phyloP scores from a whole-genome alignment of 371 early-diverging fungal genomes.

The Syncephalastrum sp. region DNA sequence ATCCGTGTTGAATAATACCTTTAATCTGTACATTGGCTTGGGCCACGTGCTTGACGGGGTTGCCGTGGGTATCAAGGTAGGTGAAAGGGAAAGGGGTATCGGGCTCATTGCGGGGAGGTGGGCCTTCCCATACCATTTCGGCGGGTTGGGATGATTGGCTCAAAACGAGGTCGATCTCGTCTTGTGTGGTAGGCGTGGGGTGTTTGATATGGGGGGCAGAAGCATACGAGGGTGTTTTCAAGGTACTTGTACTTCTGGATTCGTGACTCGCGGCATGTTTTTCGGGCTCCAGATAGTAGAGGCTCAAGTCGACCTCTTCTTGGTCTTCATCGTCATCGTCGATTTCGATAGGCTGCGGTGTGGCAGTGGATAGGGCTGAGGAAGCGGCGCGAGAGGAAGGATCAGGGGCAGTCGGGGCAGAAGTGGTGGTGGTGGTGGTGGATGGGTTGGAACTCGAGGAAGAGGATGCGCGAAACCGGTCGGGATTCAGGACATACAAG shows the following conservation, averaged over 20 bases:
- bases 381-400: too few species aligned
- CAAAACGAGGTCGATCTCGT: background rate
- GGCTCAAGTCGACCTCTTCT: slow-evolving; percentile 18
- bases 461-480: background rate
- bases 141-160: background rate
- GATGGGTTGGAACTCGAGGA: too few species aligned
- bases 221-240: background rate
- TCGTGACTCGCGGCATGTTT: background rate
- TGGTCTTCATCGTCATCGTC: slow-evolving; percentile 5
- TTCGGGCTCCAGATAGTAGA: slow-evolving; percentile 15
- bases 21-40: slow-evolving; percentile 26
- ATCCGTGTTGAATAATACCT: too few species aligned
- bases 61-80: slow-evolving; percentile 21
- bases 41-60: slow-evolving; percentile 21
- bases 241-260: background rate
- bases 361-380: too few species aligned
- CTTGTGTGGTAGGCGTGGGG: background rate
- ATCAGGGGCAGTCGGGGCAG: too few species aligned
- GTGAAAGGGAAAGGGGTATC: slow-evolving; percentile 20
- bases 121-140: too few species aligned
- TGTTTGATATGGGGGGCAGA: too few species aligned
- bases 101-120: too few species aligned
- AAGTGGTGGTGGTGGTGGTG: too few species aligned
- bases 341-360: background rate
- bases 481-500: slow-evolving; percentile 17